Evolutionary conservation across 768 basidiomycete genomes (phyloP).

Genomic region (Kwoniella europaea): DNA sequence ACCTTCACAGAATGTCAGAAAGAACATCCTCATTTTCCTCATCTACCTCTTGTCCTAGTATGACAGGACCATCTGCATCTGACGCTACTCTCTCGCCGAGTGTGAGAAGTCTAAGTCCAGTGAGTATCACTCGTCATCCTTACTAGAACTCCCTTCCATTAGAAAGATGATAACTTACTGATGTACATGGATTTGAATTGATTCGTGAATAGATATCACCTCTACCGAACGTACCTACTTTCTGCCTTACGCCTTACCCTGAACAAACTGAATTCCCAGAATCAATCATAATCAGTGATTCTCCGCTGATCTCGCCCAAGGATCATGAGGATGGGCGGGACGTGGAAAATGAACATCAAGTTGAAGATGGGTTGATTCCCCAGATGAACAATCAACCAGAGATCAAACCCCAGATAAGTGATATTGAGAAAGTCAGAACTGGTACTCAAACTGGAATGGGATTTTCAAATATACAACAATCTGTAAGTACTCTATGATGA

Average conservation of each 20-base stretch:
- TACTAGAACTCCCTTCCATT: no score
- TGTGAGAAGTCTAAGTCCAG: conserved; percentile 4
- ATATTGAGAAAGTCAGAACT: no score
- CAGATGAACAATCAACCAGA: no score
- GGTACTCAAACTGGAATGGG: no score
- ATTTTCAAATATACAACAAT: no score
- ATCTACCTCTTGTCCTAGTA: conserved; percentile 10
- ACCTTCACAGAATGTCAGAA: conserved; percentile 1
- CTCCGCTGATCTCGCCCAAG: neutral
- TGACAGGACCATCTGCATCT: neutral
- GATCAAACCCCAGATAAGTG: no score
- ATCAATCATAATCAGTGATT: neutral
- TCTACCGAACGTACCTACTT: neutral
- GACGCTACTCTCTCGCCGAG: conserved; percentile 6
- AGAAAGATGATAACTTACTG: no score
- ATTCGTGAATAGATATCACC: conserved; percentile 4
- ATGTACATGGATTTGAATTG: no score
- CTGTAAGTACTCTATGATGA: no score
- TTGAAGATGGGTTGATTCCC: no score
- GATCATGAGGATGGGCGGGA: neutral
- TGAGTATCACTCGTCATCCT: neutral
- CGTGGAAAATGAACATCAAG: no score
- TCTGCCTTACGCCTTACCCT: conserved; percentile 8
- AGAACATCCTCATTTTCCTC: conserved; percentile 18
- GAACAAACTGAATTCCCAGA: neutral